These are phyloP conservation scores for Ustulina deusta DNA, from an alignment of 2,329 filamentous ascomycete species.

Conservation along the genomic window DNA sequence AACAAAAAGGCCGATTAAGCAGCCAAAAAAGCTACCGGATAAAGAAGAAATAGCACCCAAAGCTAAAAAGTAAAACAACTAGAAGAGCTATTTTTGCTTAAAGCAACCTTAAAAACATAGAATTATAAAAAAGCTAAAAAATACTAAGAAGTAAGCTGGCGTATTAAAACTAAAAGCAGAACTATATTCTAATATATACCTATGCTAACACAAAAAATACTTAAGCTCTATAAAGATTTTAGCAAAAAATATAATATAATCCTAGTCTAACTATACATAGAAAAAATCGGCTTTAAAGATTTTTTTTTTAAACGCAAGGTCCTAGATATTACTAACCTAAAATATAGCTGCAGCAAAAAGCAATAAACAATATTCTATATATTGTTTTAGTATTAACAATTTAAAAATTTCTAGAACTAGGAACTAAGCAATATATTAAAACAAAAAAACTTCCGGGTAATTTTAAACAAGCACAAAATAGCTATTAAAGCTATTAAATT, in stretches of 20 bases:
- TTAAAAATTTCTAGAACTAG: too few species aligned
- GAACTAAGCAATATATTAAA: neutral
- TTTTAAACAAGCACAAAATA: too few species aligned
- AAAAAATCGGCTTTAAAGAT: too few species aligned
- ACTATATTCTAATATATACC: neutral
- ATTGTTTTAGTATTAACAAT: neutral
- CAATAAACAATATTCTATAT: conserved; percentile 9
- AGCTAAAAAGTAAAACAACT: too few species aligned
- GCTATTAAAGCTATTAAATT: too few species aligned
- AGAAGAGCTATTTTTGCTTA: neutral
- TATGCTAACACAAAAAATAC: neutral
- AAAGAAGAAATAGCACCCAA: too few species aligned
- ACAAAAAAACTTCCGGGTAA: too few species aligned
- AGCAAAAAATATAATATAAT: conserved; percentile 16
- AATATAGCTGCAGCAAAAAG: neutral
- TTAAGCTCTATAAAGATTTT: neutral
- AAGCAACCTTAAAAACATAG: neutral
- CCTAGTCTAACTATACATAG: neutral
- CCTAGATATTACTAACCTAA: conserved; percentile 1
- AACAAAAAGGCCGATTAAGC: neutral
- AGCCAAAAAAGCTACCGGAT: neutral
- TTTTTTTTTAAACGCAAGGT: conserved; percentile 8
- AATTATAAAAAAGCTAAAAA: neutral
- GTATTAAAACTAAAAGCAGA: neutral
- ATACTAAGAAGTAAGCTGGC: neutral